A percentile compares a stretch with the other conserved stretches of the same genome.
Evolutionary conservation across 192 early-diverging fungal species (phyloP).

Genomic region (Podila verticillata): DNA sequence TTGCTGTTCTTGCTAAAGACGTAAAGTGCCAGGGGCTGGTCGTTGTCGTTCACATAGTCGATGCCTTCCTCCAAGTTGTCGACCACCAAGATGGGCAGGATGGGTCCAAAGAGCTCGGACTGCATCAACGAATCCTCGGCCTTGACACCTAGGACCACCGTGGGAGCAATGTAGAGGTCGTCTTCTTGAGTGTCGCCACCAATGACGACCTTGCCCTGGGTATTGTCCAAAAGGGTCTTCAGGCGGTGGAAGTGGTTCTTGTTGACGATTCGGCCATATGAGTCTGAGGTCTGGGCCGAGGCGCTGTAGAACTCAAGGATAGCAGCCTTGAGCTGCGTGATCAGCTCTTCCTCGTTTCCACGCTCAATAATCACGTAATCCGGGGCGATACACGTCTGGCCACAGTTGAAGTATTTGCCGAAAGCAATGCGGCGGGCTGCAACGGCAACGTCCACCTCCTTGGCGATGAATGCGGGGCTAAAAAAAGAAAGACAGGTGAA

Average conservation of each 20-base stretch:
- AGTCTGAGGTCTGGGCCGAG: slow-evolving; percentile 51
- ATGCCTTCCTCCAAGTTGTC: slow-evolving; percentile 73
- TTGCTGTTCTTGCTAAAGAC: slow-evolving; percentile 67
- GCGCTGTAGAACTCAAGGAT: slow-evolving; percentile 54
- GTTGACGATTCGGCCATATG: slow-evolving; percentile 72
- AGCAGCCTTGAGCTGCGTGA: slow-evolving; percentile 52
- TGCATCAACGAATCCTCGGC: slow-evolving; percentile 73
- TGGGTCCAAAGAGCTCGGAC: slow-evolving; percentile 93
- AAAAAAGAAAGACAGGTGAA: not conserved
- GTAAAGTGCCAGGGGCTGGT: slow-evolving; percentile 86
- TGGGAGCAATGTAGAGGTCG: slow-evolving; percentile 84
- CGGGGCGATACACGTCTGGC: slow-evolving; percentile 86
- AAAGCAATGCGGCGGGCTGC: slow-evolving; percentile 79
- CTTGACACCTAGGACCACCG: slow-evolving; percentile 78
- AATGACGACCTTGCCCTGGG: slow-evolving; percentile 60
- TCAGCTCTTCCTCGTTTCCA: slow-evolving; percentile 56
- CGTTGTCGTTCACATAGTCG: slow-evolving; percentile 65
- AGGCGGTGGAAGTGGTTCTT: slow-evolving; percentile 72
- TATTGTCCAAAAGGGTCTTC: slow-evolving; percentile 55
- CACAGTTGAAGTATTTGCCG: slow-evolving; percentile 87
- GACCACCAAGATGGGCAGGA: slow-evolving; percentile 82
- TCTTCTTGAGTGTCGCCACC: slow-evolving; percentile 70
- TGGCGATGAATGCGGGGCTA: slow-evolving; percentile 72
- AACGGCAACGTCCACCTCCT: slow-evolving; percentile 69
- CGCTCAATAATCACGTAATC: slow-evolving; percentile 77